Evolutionary conservation across 805 yeast species (phyloP), one percentile per base, ranked within the genome.

Genomic region (Starmera quercuum): DNA sequence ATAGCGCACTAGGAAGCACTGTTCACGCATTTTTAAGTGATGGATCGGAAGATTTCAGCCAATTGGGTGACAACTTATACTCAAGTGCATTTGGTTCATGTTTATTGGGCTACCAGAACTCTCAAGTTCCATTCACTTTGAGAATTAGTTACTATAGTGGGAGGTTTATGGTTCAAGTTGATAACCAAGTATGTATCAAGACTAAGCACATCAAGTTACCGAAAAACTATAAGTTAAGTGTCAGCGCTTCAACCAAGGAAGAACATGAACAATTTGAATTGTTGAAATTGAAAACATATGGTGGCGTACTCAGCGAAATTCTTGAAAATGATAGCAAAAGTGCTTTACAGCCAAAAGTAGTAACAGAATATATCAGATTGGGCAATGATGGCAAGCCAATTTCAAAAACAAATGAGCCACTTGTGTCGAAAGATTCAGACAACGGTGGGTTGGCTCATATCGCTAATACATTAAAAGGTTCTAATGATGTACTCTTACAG

Each of bases 91-190:
- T 78, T 41, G 82, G 80, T 1, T 63, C 71, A 10, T 78, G 85
- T 58, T 54, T 61, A n/a, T 53, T 77, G 43, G 61, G 63, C 8
- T 83, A 72, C 45, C 79, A 81, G 51, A 78, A 75, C 45, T 73
- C 85, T 0, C 73, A 73, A 40, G 83, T 81, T 6, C 94, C 94
- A 9, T 61, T 72, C 17, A 78, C 83, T 1, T 34, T 81, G n/a
- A 72, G 86, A 56, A 43, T 83, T 11, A 73, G 80, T 7, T 80
- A 79, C 46, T 69, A 74, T 17, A 52, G 54, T 19, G 59, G 63
- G 12, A 54, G 71, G 38, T 63, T 78, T 41, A 78, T 79, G 43
- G 66, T 82, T n/a, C 85, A 83, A 40, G 60, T 80, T 32, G 85
- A 83, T 54, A 83, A 83, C 53, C 74, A 70, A 44, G 63, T 83